Base-by-base conservation (phyloP, 1,284 basidiomycete species). In the Cerrena zonata region DNA sequence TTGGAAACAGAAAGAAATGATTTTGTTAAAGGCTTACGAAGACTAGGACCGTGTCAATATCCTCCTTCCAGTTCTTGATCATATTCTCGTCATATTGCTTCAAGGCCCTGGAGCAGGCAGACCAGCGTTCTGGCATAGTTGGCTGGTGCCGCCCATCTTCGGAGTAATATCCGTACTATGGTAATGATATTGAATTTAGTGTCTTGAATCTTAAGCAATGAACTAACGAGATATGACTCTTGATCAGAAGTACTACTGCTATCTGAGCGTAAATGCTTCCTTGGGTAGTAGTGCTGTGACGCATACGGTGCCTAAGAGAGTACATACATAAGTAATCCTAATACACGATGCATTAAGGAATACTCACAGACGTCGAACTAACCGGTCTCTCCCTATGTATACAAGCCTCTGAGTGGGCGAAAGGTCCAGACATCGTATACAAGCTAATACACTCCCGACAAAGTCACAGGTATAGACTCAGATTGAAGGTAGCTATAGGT, bases 21-120 rank as follows among this genome's bases (percentile, higher is more conserved):
- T 7, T 15, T 11, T 18, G 26, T n/a, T n/a, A 45, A 19, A 11
- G 2, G 48, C 58, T 24, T 47, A 59, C 58, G 34, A 58, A 58
- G 5, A 59, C 58, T 2, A 59, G 49, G 3, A 59, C 30, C 19
- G 54, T 54, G 34, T 59, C 58, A 4, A 59, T 50, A 37, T 59
- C 56, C 36, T 59, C 58, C 34, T 58, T 59, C 58, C 56, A 58
- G 3, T 44, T 49, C n/a, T 48, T 49, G 1, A 59, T 49, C 48
- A 57, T 53, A 5, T 39, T 47, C 22, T 58, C 56, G 45, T 59
- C 58, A 27, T 51, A 37, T 21, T 52, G 37, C 24, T 51, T 55
- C 51, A 59, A 54, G 1, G 49, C 34, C 15, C 34, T 19, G 2
- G 54, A 49, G 41, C 57, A 59, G 3, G 38, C 41, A 2, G 48